Percentiles rank a stretch among this genome's conserved stretches.
Evolutionary conservation across 345 rosid species (phyloP).

Genomic region (Acer saccharum): DNA sequence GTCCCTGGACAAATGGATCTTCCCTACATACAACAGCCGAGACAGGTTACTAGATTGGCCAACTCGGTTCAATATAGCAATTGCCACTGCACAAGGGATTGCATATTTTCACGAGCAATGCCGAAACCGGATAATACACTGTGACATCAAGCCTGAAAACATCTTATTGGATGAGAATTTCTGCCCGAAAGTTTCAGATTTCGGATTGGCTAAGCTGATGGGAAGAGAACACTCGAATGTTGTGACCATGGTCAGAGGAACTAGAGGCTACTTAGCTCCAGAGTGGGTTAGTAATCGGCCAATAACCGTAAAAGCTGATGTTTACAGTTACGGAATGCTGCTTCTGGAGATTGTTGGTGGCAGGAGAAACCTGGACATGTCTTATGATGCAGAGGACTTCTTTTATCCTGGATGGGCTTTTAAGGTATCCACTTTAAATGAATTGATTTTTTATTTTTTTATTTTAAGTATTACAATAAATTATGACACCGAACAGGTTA

Average conservation of each 20-base stretch:
- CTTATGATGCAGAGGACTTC: conserved; percentile 58
- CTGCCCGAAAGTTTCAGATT: conserved; percentile 73
- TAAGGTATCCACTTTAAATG: conserved; percentile 47
- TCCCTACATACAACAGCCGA: conserved; percentile 32
- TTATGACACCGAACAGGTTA: too few species aligned
- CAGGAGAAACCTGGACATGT: conserved; percentile 74
- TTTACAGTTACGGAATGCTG: conserved; percentile 84
- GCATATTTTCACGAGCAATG: conserved; percentile 83
- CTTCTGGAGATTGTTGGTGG: conserved; percentile 78
- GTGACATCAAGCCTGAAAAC: conserved; percentile 78
- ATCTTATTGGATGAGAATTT: conserved; percentile 59
- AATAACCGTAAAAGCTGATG: conserved; percentile 80
- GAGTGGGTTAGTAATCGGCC: conserved; percentile 79
- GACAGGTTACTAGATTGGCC: conserved; percentile 57
- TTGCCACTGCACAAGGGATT: conserved; percentile 70
- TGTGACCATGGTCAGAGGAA: conserved; percentile 74
- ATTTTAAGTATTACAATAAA: too few species aligned
- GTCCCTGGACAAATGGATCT: conserved; percentile 78
- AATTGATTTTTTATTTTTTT: too few species aligned
- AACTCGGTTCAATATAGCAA: conserved; percentile 57
- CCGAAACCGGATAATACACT: conserved; percentile 63
- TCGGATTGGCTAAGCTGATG: conserved; percentile 76
- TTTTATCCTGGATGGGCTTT: conserved; percentile 89
- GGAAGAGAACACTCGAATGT: conserved; percentile 73
- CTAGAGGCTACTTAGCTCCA: conserved; percentile 78